Base-by-base conservation (phyloP, 169 alveolate species). In the Babesia bovis region DNA sequence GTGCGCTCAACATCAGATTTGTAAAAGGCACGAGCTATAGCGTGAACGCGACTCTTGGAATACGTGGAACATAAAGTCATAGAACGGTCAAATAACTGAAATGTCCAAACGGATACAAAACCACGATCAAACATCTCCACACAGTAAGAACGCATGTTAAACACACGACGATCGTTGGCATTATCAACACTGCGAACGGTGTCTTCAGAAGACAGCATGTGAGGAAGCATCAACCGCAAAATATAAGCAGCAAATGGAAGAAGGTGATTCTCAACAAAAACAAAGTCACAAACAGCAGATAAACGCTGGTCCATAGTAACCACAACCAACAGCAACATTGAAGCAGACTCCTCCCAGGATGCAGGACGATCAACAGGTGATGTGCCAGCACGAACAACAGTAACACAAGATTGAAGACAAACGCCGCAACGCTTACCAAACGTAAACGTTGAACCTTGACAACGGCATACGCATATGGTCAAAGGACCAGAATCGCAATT, bases 41-140 rank as follows among this genome's bases (percentile, higher is more conserved):
- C 5, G 60, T 63, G 58, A 12, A 63, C 40, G 26, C 60, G 44
- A 19, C 41, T 63, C 60, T 36, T 63, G 47, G 45, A 26, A n/a
- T 45, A 45, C 2, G 60, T 45, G 17, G 73, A 30, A 32, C 28
- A 10, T 13, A 13, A 17, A 0, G 47, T 49, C 21, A 58, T 33
- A 0, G 17, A 45, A 38, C 2, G 17, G 60, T 63, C 61, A 28
- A 63, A 17, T 15, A 21, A 13, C 58, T 63, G 19, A 26, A 63
- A 49, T 0, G 67, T 68, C 87, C 87, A 78, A 30, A 59, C 76
- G 15, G 66, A 42, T n/a, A 66, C 83, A 21, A 78, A 78, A 0
- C 87, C 83, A 30, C 42, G 53, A 3, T 42, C 77, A 47, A 78
- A 78, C 66, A 69, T 58, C 58, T 68, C 82, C 21, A 78, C 33